Evolutionary conservation across 768 basidiomycete species (phyloP), one percentile per base, ranked within the genome.

Genomic region (Tulasnella sp.): DNA sequence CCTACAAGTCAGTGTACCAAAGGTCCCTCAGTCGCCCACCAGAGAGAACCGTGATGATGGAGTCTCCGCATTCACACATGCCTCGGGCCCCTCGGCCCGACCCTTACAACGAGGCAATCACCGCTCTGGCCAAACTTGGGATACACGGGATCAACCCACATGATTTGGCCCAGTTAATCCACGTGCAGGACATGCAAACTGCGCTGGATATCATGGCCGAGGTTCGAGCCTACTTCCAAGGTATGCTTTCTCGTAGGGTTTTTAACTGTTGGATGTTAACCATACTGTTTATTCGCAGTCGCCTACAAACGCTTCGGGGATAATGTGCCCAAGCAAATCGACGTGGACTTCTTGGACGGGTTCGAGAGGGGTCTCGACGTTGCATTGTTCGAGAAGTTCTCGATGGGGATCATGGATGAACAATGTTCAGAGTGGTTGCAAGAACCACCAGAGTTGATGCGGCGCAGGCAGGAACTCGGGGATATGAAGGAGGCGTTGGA

Each of bases 231-330:
- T 56, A 56, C 15, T 56, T 56, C 43, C 39, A 56, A 56, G 54
- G 54, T 56, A 56, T 25, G 6, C n/a, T 43, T 15, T 29, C 17
- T 19, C 19, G 27, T 4, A n/a, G 6, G 15, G 11, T 27, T 11
- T 46, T 17, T 1, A 2, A 8, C 42, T 8, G 15, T 12, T 12
- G 11, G 29, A 11, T 53, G n/a, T 29, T 15, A 14, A 31, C 8
- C 9, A 11, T 5, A 21, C 39, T 9, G 8, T 25, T 23, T 7
- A 3, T 40, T 41, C 41, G 3, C 57, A 83, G 80, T 82, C 1
- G 75, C 79, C 0, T 81, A 77, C 65, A 81, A 81, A 65, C 73
- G 80, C 1, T 75, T 81, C 59, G 70, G 70, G 1, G 82, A 84
- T 63, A 76, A 73, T 46, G 64, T 83, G 3, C 78, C 81, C 4